phyloP scores from a whole-genome alignment of 768 basidiomycete species.

The Mrakia frigida region DNA sequence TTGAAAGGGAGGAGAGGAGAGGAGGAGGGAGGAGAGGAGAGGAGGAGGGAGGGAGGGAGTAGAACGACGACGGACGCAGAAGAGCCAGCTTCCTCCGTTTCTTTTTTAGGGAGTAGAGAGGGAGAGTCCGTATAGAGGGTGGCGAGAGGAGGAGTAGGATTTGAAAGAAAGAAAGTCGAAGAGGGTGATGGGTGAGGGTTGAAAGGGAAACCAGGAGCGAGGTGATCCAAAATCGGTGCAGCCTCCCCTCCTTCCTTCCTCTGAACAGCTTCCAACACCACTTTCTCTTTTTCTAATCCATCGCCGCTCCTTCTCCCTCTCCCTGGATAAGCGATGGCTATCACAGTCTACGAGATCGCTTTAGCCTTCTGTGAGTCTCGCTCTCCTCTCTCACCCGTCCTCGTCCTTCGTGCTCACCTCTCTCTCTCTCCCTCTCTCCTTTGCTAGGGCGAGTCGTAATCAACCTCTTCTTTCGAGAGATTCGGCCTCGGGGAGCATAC shows the following conservation, averaged over 20 bases:
- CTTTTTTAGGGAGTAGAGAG: neutral
- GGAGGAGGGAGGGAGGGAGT: neutral
- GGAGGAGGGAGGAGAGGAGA: neutral
- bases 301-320: conserved; percentile 54
- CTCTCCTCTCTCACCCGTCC: too few species aligned
- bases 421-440: too few species aligned
- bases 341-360: conserved; percentile 23
- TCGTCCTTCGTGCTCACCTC: neutral
- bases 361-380: conserved; percentile 27
- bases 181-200: neutral
- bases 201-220: neutral
- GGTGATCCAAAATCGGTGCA: neutral
- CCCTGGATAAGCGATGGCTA: neutral
- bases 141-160: neutral
- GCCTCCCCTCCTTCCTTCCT: neutral
- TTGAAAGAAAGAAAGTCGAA: neutral
- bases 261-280: neutral
- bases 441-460: conserved; percentile 60
- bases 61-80: neutral
- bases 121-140: neutral
- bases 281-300: neutral
- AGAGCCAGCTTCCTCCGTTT: conserved; percentile 7
- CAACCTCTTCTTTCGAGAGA: conserved; percentile 93
- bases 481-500: conserved; percentile 87
- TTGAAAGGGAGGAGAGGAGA: neutral